These are phyloP conservation scores for Scorias spongiosa DNA, from an alignment of 2,329 filamentous ascomycete species.

Conservation along the genomic window DNA sequence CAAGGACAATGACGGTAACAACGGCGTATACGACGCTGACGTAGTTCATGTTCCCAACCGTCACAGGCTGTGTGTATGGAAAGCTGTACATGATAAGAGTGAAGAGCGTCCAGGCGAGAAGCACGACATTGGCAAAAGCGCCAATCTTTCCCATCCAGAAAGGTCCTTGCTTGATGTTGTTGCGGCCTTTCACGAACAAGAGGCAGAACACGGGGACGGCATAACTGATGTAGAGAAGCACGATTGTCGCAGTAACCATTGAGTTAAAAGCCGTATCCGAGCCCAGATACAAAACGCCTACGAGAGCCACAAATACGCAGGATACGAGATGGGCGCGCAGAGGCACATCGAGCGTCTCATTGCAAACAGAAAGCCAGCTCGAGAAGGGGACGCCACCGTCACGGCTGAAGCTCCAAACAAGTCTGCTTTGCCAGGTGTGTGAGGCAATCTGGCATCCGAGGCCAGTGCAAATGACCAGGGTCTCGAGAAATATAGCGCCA, in stretches of 20 bases:
- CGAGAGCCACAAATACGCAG: constrained; percentile 32
- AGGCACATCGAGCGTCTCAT: constrained; percentile 25
- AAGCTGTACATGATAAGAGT: constrained; percentile 32
- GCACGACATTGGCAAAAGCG: constrained; percentile 10
- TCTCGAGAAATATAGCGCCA: constrained; percentile 32
- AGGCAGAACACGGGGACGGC: constrained; percentile 40
- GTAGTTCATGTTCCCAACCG: constrained; percentile 40
- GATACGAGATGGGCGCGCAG: constrained; percentile 28
- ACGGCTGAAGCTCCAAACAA: constrained; percentile 32
- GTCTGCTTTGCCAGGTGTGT: constrained; percentile 34
- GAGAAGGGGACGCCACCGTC: constrained; percentile 30
- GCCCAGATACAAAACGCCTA: constrained; percentile 35
- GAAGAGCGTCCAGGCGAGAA: constrained; percentile 25
- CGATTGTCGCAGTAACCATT: constrained; percentile 40
- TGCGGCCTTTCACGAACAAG: constrained; percentile 29
- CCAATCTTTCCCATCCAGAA: constrained; percentile 9
- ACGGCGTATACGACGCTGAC: constrained; percentile 40
- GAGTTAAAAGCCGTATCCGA: constrained; percentile 33
- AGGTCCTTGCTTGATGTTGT: constrained; percentile 7
- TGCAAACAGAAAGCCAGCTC: constrained; percentile 21
- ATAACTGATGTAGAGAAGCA: constrained; percentile 41
- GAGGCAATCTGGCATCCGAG: constrained; percentile 40
- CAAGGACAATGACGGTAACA: constrained; percentile 37
- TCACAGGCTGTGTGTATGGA: constrained; percentile 39
- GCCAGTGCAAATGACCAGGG: constrained; percentile 34